Evolutionary conservation across 2,329 filamentous ascomycete species (phyloP).

Genomic region (Claviceps humidiphila): DNA sequence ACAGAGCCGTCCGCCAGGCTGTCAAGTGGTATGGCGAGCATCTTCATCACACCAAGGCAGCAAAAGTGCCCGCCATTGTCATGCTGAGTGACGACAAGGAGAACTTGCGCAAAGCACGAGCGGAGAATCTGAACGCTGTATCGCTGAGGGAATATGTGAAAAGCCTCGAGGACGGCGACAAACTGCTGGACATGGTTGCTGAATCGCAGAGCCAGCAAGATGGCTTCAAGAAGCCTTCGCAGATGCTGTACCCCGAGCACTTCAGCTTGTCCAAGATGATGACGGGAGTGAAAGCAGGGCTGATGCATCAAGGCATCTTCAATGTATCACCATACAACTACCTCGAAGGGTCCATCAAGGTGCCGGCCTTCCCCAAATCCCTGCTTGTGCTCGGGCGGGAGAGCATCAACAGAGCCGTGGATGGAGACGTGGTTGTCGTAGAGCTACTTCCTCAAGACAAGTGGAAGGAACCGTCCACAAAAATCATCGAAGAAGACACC

Average conservation of each 20-base stretch:
- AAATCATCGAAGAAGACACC: conserved; percentile 88
- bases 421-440: conserved; percentile 85
- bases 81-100: conserved; percentile 91
- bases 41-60: conserved; percentile 49
- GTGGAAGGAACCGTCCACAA: conserved; percentile 92
- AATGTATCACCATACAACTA: conserved; percentile 98
- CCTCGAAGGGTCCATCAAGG: conserved; percentile 81
- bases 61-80: conserved; percentile 60
- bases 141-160: conserved; percentile 68
- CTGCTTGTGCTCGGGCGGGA: conserved; percentile 82
- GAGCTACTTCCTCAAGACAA: conserved; percentile 88
- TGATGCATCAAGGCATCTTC: conserved; percentile 88
- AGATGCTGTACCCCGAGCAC: conserved; percentile 81
- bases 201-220: conserved; percentile 57
- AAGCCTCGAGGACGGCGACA: conserved; percentile 69
- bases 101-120: conserved; percentile 69
- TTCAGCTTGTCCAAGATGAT: conserved; percentile 82
- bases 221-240: conserved; percentile 42
- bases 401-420: conserved; percentile 88
- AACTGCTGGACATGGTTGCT: conserved; percentile 84
- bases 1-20: conserved; percentile 74
- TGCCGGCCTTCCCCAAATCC: conserved; percentile 78
- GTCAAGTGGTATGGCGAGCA: conserved; percentile 87
- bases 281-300: conserved; percentile 79
- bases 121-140: conserved; percentile 56